Base-by-base conservation (phyloP, 129 eudicot species). In the Glebionis coronaria region DNA sequence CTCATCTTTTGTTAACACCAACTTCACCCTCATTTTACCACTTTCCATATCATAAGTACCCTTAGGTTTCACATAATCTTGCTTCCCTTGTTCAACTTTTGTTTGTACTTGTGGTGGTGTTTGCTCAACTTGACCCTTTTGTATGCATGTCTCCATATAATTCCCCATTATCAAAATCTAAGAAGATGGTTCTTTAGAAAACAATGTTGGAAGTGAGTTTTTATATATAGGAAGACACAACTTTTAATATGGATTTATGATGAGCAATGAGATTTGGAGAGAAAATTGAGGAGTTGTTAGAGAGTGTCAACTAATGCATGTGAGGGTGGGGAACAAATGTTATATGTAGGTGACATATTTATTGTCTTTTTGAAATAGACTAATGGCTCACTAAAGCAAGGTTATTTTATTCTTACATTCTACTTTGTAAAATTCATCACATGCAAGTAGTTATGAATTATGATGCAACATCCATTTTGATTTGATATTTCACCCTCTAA, bases 1-100 rank as follows among this genome's bases (percentile, higher is more conserved):
- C 70, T 90, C 97, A 65, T 84, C 91, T 76, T 82, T 90, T 49
- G 95, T 76, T 65, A 90, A 69, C 5, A 90, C 95, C 59, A 90
- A 73, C 51, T 90, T 90, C 15, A 90, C 78, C 75, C 84, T 87
- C 82, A 84, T 42, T 19, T 73, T 78, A 68, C 80, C 38, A 44
- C 62, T 62, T 49, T 56, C 75, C 31, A 45, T 80, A 2, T 71
- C 76, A 63, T 20, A 71, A 70, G 20, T 82, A 61, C 80, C 49
- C 56, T 3, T 23, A 35, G 8, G 11, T 59, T 68, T 47, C 16
- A 4, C 58, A 3, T 5, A 42, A 28, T 66, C 71, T 61, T 52
- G 76, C 47, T 21, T 25, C 19, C 51, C 58, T 15, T 54, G 44
- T 67, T 44, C 71, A 16, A n/a, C 54, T 53, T 47, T 0, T 35